Percentiles rank a stretch among this genome's conserved stretches.
Conservation (phyloP, 768 basidiomycete genomes). For the Psilocybe azurescens region DNA sequence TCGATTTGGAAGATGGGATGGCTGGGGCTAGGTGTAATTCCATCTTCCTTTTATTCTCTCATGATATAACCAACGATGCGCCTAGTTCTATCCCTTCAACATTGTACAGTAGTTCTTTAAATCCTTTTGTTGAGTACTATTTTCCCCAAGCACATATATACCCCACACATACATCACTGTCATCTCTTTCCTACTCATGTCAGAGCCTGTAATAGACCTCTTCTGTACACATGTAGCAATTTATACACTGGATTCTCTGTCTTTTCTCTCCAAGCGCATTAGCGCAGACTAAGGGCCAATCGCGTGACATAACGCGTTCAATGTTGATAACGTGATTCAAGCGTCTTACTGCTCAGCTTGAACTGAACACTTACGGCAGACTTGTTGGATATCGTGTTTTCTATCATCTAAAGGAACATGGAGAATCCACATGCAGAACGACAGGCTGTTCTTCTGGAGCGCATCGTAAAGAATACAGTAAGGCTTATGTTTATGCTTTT, state of each 20-base stretch:
- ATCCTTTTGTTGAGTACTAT: not conserved
- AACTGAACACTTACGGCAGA: not conserved
- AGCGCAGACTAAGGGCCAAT: not conserved
- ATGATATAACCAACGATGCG: not conserved
- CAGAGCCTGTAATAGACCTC: constrained; percentile 7
- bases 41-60: not conserved
- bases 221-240: constrained; percentile 6
- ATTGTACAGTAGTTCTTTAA: not conserved
- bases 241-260: not conserved
- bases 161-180: constrained; percentile 10
- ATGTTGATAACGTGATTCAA: constrained; percentile 1
- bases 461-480: constrained; percentile 90
- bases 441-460: constrained; percentile 88
- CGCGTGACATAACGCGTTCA: constrained; percentile 20
- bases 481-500: constrained; percentile 30
- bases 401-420: constrained; percentile 55
- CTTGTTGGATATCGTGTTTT: no score
- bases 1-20: constrained; percentile 88
- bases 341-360: not conserved
- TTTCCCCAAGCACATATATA: constrained; percentile 7
- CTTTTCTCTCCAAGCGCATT: not conserved
- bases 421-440: constrained; percentile 96
- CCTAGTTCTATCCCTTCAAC: not conserved
- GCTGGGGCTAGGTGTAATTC: constrained; percentile 60
- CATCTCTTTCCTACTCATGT: not conserved